Evolutionary conservation across 805 yeast genomes (phyloP), one percentile per base, ranked within the genome.

Genomic region (Metschnikowia bowlesiae): DNA sequence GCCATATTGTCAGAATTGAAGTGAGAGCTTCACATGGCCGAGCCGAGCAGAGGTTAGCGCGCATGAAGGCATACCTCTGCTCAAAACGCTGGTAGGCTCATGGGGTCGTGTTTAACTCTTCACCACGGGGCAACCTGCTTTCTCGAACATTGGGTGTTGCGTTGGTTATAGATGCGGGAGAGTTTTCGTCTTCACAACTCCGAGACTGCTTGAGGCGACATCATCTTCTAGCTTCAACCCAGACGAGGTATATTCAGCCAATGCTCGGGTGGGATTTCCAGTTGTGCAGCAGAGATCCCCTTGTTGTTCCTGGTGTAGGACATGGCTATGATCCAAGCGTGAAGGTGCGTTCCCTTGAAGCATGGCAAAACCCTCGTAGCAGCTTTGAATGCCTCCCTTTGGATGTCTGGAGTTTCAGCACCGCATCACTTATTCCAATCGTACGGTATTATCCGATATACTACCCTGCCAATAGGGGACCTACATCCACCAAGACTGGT

Each of bases 41-140:
- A 16, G 54, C 52, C 9, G 59, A 54, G 6, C 44, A 31, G 6
- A 10, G 38, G 6, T 47, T 53, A 14, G 33, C 14, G 13, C 67
- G 62, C 48, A 47, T 46, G 6, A 59, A 69, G n/a, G 59, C 68
- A 35, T 66, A 61, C 52, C 35, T 67, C 36, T 58, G 62, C 34
- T 52, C 57, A 16, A 51, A 39, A 22, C 22, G 11, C 33, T 39
- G 32, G 13, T 11, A 8, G n/a, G 16, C 10, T 16, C 11, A 39
- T 39, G 32, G 44, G 13, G 32, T 54, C 44, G 69, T 72, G 29
- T 73, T 50, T 30, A 63, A 58, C 57, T 59, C 62, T 74, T 71
- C 16, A 74, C 67, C 10, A 64, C 65, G 2, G 97, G 97, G 4
- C 88, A 96, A 10, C 89, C 88, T n/a, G n/a, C n/a, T 91, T 91